Conservation (phyloP, 2,329 filamentous ascomycete species). For the Neocatenulostroma microsporum region DNA sequence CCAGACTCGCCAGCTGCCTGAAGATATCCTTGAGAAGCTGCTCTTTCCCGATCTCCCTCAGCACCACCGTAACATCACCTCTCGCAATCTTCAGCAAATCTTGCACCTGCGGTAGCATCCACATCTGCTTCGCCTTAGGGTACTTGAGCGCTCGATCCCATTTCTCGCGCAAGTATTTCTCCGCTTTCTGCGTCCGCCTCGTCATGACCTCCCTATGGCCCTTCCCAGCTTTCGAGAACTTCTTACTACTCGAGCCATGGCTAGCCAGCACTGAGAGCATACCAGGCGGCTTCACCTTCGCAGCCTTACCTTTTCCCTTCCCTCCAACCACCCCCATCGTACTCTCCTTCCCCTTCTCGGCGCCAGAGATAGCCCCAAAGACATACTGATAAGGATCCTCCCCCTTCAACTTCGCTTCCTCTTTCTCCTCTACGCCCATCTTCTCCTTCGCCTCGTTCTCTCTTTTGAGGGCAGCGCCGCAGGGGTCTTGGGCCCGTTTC, state of each 20-base stretch:
- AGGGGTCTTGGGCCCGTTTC: constrained; percentile 1
- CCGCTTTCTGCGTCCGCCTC: constrained; percentile 4
- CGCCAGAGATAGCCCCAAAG: too few relatives aligned
- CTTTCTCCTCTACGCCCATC: not conserved
- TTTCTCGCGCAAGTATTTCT: not conserved
- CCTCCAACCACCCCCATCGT: not conserved
- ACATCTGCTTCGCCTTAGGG: constrained; percentile 3
- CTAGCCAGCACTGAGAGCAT: not conserved
- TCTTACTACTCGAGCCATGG: not conserved
- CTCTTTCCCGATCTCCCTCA: not conserved
- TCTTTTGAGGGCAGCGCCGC: not conserved
- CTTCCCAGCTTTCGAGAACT: too few relatives aligned
- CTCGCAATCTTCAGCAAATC: not conserved
- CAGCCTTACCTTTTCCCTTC: too few relatives aligned
- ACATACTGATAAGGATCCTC: too few relatives aligned
- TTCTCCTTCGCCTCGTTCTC: constrained; percentile 1
- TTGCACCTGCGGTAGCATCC: constrained; percentile 1
- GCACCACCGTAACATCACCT: not conserved
- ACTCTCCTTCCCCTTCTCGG: not conserved
- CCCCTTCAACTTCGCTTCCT: not conserved
- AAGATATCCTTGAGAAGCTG: not conserved
- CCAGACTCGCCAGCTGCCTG: constrained; percentile 2
- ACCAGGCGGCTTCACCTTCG: not conserved
- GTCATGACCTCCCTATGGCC: constrained; percentile 2
- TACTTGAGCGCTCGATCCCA: not conserved